These are phyloP conservation scores for Stropharia rugosoannulata DNA, from an alignment of 768 basidiomycete species.

Conservation along the genomic window DNA sequence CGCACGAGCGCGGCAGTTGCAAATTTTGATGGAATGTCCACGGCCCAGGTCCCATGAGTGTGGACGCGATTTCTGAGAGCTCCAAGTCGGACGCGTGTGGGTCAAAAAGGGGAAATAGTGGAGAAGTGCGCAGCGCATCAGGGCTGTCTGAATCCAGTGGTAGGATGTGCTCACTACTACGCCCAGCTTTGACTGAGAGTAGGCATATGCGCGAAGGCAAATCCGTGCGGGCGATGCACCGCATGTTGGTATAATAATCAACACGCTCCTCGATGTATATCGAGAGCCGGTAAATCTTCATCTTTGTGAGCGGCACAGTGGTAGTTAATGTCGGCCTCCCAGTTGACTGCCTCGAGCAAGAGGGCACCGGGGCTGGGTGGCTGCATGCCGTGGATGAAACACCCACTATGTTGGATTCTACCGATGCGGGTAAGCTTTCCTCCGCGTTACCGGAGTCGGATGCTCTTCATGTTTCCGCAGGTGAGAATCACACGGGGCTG, in stretches of 20 bases:
- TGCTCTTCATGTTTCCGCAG: background rate
- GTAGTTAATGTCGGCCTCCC: constrained; percentile 67
- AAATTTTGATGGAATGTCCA: constrained; percentile 79
- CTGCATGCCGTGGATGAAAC: constrained; percentile 48
- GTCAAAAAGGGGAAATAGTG: constrained; percentile 52
- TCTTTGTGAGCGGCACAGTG: constrained; percentile 76
- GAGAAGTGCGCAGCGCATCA: constrained; percentile 63
- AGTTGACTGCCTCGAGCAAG: constrained; percentile 56
- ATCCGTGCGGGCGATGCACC: constrained; percentile 69
- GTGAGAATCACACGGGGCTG: background rate
- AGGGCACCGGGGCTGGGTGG: constrained; percentile 73
- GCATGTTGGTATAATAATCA: constrained; percentile 74
- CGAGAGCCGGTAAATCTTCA: constrained; percentile 74
- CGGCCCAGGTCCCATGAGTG: constrained; percentile 77
- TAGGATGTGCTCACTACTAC: constrained; percentile 60
- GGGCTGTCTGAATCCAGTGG: constrained; percentile 75
- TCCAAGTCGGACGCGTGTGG: constrained; percentile 39
- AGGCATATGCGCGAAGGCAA: constrained; percentile 59
- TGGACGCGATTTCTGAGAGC: constrained; percentile 55
- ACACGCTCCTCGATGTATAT: constrained; percentile 83
- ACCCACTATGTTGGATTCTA: too few species aligned
- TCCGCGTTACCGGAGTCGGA: too few species aligned
- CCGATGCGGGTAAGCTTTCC: background rate
- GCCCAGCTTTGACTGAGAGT: constrained; percentile 59
- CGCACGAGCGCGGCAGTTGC: constrained; percentile 65